phyloP scores from a whole-genome alignment of 345 rosid genomes.

The Noccaea caerulescens region DNA sequence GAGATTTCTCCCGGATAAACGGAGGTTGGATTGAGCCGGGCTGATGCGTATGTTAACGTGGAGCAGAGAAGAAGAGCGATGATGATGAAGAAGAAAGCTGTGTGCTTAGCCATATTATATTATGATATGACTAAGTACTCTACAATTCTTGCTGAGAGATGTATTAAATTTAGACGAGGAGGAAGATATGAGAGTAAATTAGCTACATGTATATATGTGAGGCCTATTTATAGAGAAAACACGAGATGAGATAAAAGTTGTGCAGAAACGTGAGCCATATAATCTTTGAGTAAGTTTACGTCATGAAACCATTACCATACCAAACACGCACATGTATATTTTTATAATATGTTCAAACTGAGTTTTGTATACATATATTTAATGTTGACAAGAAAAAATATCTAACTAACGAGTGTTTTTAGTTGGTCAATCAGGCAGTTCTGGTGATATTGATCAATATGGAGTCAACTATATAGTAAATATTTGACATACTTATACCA shows the following conservation, averaged over 20 bases:
- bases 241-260: constrained; percentile 20
- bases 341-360: not conserved
- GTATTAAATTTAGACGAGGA: not conserved
- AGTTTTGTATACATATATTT: not conserved
- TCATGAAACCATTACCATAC: constrained; percentile 31
- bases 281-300: constrained; percentile 26
- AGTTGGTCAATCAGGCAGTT: constrained; percentile 14
- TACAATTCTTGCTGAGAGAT: not conserved
- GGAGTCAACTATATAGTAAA: constrained; percentile 23
- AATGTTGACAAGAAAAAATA: not conserved
- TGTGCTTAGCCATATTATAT: constrained; percentile 43
- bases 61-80: constrained; percentile 52
- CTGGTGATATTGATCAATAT: constrained; percentile 20
- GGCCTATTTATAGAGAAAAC: constrained; percentile 39
- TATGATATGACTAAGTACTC: not conserved
- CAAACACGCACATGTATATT: constrained; percentile 40
- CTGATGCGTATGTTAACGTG: constrained; percentile 43
- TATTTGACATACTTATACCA: constrained; percentile 6
- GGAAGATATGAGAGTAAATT: constrained; percentile 1
- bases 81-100: constrained; percentile 40
- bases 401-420: constrained; percentile 5
- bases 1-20: constrained; percentile 41
- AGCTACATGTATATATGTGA: constrained; percentile 1
- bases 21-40: constrained; percentile 48
- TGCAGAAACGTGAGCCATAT: constrained; percentile 42